These are phyloP conservation scores for Cavenderia fasciculata DNA, from an alignment of 78 protist species.

Conservation along the genomic window DNA sequence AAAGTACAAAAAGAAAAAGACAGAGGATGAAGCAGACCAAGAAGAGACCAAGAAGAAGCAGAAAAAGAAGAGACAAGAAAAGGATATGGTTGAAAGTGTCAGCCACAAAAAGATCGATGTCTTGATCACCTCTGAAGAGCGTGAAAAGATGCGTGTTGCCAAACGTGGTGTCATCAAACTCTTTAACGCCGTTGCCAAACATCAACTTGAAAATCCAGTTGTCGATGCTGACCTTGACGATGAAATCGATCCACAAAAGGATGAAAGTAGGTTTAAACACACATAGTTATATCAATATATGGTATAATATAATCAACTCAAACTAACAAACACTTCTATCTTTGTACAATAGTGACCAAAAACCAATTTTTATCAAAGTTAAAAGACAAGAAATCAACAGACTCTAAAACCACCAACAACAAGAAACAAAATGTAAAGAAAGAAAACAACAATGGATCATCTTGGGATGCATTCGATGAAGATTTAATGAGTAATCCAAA, in stretches of 20 bases:
- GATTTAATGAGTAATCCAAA: conserved; percentile 34
- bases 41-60: conserved; percentile 7
- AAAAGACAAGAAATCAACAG: neutral
- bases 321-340: neutral
- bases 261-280: conserved; percentile 11
- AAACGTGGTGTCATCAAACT: conserved; percentile 67
- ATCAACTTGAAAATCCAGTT: conserved; percentile 40
- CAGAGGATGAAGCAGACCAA: too few relatives aligned
- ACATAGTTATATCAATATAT: neutral
- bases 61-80: conserved; percentile 34
- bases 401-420: neutral
- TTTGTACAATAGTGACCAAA: conserved; percentile 23
- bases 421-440: neutral
- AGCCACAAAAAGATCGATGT: conserved; percentile 42
- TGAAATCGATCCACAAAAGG: too few relatives aligned
- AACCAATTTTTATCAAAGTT: conserved; percentile 54
- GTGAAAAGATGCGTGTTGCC: conserved; percentile 37
- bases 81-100: neutral
- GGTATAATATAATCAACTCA: neutral
- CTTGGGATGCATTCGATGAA: conserved; percentile 37
- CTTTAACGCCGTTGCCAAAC: conserved; percentile 67
- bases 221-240: neutral
- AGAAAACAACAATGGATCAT: neutral
- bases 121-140: conserved; percentile 22
- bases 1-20: conserved; percentile 27